phyloP scores from a whole-genome alignment of 805 yeast genomes.

The Nakazawaea sp. region DNA sequence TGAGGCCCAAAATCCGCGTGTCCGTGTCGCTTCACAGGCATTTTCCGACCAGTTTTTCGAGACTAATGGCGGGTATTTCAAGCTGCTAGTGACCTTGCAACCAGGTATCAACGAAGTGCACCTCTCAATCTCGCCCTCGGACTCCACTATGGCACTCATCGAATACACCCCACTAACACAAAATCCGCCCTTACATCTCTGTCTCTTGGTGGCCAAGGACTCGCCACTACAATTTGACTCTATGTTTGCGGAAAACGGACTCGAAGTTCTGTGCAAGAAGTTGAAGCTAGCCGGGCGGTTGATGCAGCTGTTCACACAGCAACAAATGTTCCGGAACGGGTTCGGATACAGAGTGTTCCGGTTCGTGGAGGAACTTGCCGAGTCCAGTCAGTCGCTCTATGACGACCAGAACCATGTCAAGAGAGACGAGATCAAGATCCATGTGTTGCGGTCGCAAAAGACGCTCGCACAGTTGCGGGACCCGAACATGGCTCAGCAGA shows the following conservation, averaged over 20 bases:
- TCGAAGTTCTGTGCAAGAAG: conserved; percentile 67
- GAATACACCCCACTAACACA: conserved; percentile 49
- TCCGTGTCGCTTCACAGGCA: too few relatives aligned
- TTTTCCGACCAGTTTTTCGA: conserved; percentile 50
- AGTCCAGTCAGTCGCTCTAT: conserved; percentile 44
- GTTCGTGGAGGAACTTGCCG: conserved; percentile 58
- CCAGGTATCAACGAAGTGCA: background rate
- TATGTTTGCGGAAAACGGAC: conserved; percentile 50
- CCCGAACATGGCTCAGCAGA: conserved; percentile 84
- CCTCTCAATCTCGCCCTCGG: conserved; percentile 1
- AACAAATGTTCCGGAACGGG: conserved; percentile 76
- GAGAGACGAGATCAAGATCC: conserved; percentile 67
- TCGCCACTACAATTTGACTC: conserved; percentile 61
- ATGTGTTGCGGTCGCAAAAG: conserved; percentile 59
- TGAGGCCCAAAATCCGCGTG: too few relatives aligned
- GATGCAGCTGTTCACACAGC: conserved; percentile 89
- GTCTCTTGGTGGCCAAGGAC: conserved; percentile 70
- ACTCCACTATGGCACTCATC: conserved; percentile 20
- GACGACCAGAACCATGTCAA: conserved; percentile 25
- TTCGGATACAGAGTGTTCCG: conserved; percentile 74
- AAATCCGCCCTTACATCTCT: conserved; percentile 77
- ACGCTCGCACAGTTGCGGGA: conserved; percentile 69
- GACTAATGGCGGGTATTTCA: conserved; percentile 47
- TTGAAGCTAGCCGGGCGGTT: conserved; percentile 76
- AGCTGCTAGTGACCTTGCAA: background rate